Evolutionary conservation across 2,329 filamentous ascomycete genomes (phyloP).

Genomic region (Colletotrichum trifolii): DNA sequence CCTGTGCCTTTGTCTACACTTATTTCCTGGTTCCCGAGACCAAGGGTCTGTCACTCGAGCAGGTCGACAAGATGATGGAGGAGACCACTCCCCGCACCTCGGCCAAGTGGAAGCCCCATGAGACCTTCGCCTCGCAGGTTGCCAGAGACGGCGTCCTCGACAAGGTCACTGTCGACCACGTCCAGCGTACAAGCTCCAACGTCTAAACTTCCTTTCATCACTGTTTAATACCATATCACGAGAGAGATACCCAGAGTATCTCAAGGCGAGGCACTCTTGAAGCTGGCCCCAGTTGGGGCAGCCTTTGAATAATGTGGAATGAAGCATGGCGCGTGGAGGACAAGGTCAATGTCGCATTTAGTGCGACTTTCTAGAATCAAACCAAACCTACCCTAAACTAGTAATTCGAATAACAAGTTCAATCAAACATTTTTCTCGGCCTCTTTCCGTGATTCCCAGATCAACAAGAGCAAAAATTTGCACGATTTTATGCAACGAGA

Average conservation of each 20-base stretch:
- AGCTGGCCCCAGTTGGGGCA: conserved; percentile 13
- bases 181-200: conserved; percentile 45
- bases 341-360: conserved; percentile 15
- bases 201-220: conserved; percentile 42
- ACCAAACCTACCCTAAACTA: conserved; percentile 1
- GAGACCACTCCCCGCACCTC: conserved; percentile 83
- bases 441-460: conserved; percentile 9
- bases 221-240: conserved; percentile 20
- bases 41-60: conserved; percentile 81
- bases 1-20: conserved; percentile 68
- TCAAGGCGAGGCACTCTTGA: conserved; percentile 14
- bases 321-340: conserved; percentile 32
- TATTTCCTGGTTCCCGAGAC: conserved; percentile 82
- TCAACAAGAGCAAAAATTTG: neutral
- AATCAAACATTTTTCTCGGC: conserved; percentile 8
- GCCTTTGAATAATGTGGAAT: conserved; percentile 32
- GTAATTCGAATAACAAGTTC: conserved; percentile 21
- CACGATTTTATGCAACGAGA: neutral
- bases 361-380: conserved; percentile 16
- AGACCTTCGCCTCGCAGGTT: conserved; percentile 71
- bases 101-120: conserved; percentile 78
- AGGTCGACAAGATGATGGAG: conserved; percentile 90
- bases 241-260: conserved; percentile 11
- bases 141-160: conserved; percentile 51
- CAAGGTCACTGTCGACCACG: conserved; percentile 42